Percentiles rank a stretch among this genome's conserved stretches.
Evolutionary conservation across 2,329 filamentous ascomycete species (phyloP).

Genomic region (Zymoseptoria ardabiliae): DNA sequence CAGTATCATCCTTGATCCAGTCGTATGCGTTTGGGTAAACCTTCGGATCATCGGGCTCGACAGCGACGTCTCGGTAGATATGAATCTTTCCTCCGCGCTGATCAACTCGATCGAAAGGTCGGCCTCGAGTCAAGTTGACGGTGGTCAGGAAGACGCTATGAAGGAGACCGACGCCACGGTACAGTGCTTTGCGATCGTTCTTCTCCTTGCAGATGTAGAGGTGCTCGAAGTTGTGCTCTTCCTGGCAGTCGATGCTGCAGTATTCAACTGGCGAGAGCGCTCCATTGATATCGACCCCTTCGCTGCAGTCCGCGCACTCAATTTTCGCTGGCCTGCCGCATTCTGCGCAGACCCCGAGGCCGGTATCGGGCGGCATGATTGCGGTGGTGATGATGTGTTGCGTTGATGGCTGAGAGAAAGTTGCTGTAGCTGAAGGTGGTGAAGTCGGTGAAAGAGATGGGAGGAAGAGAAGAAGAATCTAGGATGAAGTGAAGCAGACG

Average conservation of each 20-base stretch:
- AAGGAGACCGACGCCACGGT: too few relatives aligned
- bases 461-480: too few relatives aligned
- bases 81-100: background rate
- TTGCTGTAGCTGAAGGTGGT: too few relatives aligned
- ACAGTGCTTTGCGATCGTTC: slow-evolving; percentile 9
- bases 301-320: slow-evolving; percentile 2
- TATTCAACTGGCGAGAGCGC: background rate
- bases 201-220: background rate
- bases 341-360: background rate
- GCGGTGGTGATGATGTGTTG: background rate
- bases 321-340: background rate
- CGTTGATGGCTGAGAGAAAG: background rate
- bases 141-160: too few relatives aligned
- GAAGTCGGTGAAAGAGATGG: too few relatives aligned
- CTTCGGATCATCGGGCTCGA: background rate
- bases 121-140: background rate
- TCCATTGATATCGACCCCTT: background rate
- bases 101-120: background rate
- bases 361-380: background rate
- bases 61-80: background rate
- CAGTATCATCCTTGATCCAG: too few relatives aligned
- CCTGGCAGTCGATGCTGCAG: slow-evolving; percentile 5
- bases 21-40: background rate
- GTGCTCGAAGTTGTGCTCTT: background rate
- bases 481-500: too few relatives aligned